Evolutionary conservation across 148 eudicot genomes (phyloP).

Genomic region (Dysphania ambrosioides): DNA sequence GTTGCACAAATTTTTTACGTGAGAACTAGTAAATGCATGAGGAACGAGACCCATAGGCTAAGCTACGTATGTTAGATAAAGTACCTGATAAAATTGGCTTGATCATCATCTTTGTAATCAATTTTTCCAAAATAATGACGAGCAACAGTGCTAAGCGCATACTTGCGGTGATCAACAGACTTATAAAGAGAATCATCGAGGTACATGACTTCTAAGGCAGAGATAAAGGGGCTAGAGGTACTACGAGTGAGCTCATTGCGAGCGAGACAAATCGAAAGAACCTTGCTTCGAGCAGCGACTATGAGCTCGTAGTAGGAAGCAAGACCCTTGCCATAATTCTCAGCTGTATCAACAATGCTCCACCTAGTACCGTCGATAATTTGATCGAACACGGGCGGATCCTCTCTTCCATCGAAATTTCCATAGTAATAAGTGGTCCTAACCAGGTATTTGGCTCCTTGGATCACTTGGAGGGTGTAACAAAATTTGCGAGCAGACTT

Average conservation of each 20-base stretch:
- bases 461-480: conserved; percentile 48
- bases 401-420: conserved; percentile 59
- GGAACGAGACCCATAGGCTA: too few species aligned
- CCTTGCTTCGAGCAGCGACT: conserved; percentile 38
- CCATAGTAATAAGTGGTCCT: conserved; percentile 75
- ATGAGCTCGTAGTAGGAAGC: conserved; percentile 70
- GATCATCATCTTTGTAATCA: conserved; percentile 7
- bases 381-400: conserved; percentile 84
- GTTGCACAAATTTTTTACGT: too few species aligned
- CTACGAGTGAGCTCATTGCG: conserved; percentile 37
- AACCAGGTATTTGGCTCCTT: conserved; percentile 49
- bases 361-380: conserved; percentile 73
- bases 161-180: conserved; percentile 51
- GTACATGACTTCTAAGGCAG: conserved; percentile 51
- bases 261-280: conserved; percentile 58
- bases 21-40: too few species aligned
- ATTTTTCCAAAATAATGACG: conserved; percentile 55
- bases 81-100: conserved; percentile 42
- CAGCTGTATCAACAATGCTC: conserved; percentile 71
- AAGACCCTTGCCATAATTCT: conserved; percentile 55
- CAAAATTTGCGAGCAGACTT: conserved; percentile 47
- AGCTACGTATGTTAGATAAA: background rate
- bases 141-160: conserved; percentile 55
- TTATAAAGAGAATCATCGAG: conserved; percentile 55
- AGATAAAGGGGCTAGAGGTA: conserved; percentile 58